These are phyloP conservation scores for Aurinia saxatilis DNA, from an alignment of 345 rosid genomes.

Conservation along the genomic window DNA sequence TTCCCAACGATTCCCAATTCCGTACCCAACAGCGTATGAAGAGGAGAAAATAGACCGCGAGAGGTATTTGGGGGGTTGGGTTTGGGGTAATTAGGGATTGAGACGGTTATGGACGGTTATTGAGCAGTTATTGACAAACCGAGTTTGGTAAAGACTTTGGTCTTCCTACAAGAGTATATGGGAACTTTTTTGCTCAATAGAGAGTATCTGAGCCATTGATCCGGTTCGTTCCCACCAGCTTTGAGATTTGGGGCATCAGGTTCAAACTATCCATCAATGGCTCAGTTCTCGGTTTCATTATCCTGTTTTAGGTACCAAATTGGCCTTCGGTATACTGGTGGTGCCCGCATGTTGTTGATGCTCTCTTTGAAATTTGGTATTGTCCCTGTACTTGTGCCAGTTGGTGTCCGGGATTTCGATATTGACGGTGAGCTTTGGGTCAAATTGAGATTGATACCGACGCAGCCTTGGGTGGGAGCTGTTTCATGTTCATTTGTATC, in stretches of 20 bases:
- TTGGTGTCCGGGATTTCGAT: conserved; percentile 80
- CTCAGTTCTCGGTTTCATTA: background rate
- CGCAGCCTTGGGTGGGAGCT: conserved; percentile 89
- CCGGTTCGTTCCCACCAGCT: no score
- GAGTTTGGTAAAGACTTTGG: no score
- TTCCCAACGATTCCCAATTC: no score
- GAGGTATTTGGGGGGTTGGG: no score
- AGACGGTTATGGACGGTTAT: no score
- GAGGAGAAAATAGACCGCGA: no score
- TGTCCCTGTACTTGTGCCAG: conserved; percentile 67
- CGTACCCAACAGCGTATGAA: no score
- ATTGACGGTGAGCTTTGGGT: conserved; percentile 98
- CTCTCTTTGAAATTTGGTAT: conserved; percentile 70
- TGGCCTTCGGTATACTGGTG: conserved; percentile 87
- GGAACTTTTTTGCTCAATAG: no score
- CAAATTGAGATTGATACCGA: conserved; percentile 72
- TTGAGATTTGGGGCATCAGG: background rate
- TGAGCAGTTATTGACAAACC: no score
- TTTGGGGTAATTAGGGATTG: no score
- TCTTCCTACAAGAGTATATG: no score
- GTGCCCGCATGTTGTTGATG: conserved; percentile 78
- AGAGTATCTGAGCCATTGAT: no score
- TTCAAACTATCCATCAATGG: background rate
- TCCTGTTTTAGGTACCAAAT: conserved; percentile 65
- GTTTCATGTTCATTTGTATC: conserved; percentile 86